Evolutionary conservation across 2,329 filamentous ascomycete genomes (phyloP).

Genomic region (Penicillium freii): DNA sequence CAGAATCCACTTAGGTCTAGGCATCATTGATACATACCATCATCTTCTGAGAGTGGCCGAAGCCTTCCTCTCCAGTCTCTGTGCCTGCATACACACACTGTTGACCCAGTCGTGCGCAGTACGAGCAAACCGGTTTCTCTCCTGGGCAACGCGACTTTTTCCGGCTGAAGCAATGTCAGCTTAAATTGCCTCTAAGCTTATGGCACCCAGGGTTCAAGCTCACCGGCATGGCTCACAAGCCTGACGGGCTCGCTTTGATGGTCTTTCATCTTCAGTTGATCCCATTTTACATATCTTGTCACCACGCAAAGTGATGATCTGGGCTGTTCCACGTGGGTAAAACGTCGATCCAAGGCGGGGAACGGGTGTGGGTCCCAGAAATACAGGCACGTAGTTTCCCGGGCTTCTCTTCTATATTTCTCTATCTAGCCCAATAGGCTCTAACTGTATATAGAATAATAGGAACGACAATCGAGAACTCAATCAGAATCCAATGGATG

Average conservation of each 20-base stretch:
- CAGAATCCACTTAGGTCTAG: not conserved
- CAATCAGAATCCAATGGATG: no score
- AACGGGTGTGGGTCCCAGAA: not conserved
- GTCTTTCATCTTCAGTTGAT: slow-evolving; percentile 15
- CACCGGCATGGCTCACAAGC: slow-evolving; percentile 37
- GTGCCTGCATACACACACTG: slow-evolving; percentile 29
- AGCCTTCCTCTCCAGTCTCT: slow-evolving; percentile 6
- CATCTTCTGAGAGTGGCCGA: slow-evolving; percentile 7
- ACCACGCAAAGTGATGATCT: not conserved
- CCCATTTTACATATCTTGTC: slow-evolving; percentile 5
- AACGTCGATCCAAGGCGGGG: not conserved
- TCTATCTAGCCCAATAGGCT: not conserved
- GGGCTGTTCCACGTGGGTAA: not conserved
- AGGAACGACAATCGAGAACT: no score
- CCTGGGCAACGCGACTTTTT: slow-evolving; percentile 37
- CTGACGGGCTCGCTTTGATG: slow-evolving; percentile 23
- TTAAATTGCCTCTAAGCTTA: not conserved
- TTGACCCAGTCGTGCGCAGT: slow-evolving; percentile 33
- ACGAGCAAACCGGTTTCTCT: slow-evolving; percentile 35
- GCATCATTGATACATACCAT: slow-evolving; percentile 6
- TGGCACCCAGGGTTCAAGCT: not conserved
- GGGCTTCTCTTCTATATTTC: not conserved
- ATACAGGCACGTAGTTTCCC: not conserved
- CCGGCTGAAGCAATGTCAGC: slow-evolving; percentile 18
- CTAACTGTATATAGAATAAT: not conserved